Conservation (phyloP, 129 eudicot genomes). For the Rutidosis leptorrhynchoides region DNA sequence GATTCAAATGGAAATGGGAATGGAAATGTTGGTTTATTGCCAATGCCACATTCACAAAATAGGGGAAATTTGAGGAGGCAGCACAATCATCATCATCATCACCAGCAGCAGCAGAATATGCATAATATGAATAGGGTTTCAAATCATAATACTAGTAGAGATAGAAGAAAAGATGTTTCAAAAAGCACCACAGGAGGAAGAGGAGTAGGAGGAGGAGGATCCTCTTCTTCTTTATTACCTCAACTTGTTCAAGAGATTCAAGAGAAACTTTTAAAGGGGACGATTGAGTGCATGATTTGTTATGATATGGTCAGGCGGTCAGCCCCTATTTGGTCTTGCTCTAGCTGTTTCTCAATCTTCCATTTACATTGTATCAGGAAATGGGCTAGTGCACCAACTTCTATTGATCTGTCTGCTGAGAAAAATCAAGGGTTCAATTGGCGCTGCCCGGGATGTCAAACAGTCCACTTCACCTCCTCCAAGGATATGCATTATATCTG, state of each 20-base stretch:
- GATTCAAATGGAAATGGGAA: neutral
- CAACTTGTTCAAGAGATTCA: constrained; percentile 89
- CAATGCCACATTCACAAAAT: constrained; percentile 19
- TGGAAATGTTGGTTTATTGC: neutral
- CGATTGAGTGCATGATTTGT: constrained; percentile 93
- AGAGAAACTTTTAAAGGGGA: constrained; percentile 70
- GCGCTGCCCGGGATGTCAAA: constrained; percentile 95
- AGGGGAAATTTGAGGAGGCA: constrained; percentile 38
- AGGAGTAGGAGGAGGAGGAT: constrained; percentile 2
- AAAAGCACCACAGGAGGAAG: constrained; percentile 22
- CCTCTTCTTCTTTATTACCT: constrained; percentile 37
- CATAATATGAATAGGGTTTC: constrained; percentile 23
- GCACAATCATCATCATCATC: neutral
- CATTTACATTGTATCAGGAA: constrained; percentile 79
- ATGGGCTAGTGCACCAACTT: constrained; percentile 98
- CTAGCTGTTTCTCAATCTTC: constrained; percentile 82
- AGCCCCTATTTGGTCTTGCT: constrained; percentile 89
- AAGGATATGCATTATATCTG: constrained; percentile 78
- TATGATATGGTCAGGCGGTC: constrained; percentile 92
- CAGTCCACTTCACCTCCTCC: constrained; percentile 77
- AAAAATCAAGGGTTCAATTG: constrained; percentile 89
- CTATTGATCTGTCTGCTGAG: constrained; percentile 73
- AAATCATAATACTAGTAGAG: constrained; percentile 32
- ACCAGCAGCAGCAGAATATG: constrained; percentile 3
- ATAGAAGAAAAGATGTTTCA: constrained; percentile 34